Evolutionary conservation across 164 flowering plant species (phyloP).

Genomic region (Tinospora cordifolia): DNA sequence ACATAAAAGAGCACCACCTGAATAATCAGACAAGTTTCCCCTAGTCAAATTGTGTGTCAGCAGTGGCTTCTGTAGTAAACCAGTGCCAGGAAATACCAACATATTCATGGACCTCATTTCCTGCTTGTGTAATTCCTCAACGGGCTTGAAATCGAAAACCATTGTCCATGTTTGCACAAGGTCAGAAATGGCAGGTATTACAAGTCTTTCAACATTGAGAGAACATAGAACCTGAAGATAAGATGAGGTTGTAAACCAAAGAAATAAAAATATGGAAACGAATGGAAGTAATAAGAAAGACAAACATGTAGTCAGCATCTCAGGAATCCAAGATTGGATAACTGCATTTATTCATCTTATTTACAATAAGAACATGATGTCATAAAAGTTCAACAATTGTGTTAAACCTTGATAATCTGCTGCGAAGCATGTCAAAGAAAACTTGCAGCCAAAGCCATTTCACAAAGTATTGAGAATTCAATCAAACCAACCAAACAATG

Average conservation of each 20-base stretch:
- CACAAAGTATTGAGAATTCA: too few relatives aligned
- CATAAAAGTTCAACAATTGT: neutral
- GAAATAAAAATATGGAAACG: neutral
- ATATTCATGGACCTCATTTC: conserved; percentile 72
- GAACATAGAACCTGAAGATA: conserved; percentile 53
- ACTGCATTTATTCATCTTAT: neutral
- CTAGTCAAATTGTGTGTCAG: conserved; percentile 24
- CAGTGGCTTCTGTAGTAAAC: conserved; percentile 68
- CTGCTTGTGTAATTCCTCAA: conserved; percentile 59
- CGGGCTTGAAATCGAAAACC: conserved; percentile 64
- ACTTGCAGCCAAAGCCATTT: neutral
- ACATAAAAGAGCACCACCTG: conserved; percentile 22
- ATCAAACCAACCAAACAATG: neutral
- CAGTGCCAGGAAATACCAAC: conserved; percentile 86
- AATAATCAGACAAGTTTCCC: conserved; percentile 17
- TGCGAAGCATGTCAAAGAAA: neutral
- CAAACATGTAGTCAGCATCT: neutral
- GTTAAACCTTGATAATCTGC: neutral
- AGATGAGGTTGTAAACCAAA: neutral
- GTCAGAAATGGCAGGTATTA: conserved; percentile 86
- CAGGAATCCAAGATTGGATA: neutral
- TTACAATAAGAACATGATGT: neutral
- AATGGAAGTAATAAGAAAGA: neutral
- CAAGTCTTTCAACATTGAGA: conserved; percentile 67
- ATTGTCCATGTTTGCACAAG: conserved; percentile 77